A percentile compares a stretch with the other conserved stretches of the same genome.
These are phyloP conservation scores for Leptodermis oblonga DNA, from an alignment of 257 asterid genomes.

Conservation along the genomic window DNA sequence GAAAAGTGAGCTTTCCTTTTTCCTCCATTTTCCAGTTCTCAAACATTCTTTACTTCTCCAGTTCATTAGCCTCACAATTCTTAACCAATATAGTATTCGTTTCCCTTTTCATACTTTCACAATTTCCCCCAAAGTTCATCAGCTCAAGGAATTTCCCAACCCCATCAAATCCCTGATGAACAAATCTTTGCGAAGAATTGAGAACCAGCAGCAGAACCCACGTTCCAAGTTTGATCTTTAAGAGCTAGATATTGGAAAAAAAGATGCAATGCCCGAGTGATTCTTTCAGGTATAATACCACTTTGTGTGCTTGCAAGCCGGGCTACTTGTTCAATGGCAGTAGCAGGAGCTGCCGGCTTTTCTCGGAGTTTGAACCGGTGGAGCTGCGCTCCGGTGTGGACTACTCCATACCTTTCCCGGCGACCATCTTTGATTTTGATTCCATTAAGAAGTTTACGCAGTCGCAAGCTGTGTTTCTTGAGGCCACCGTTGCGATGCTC, in stretches of 20 bases:
- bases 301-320: constrained; percentile 72
- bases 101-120: not conserved
- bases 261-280: constrained; percentile 59
- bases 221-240: not conserved
- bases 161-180: not conserved
- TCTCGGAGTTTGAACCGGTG: constrained; percentile 33
- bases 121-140: not conserved
- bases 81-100: not conserved
- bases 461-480: constrained; percentile 88
- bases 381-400: constrained; percentile 63
- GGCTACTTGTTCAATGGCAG: constrained; percentile 46
- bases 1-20: not conserved
- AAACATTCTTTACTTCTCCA: constrained; percentile 1
- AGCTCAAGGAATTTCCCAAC: not conserved
- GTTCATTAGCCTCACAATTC: not conserved
- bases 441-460: constrained; percentile 74
- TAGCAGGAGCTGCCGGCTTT: constrained; percentile 44
- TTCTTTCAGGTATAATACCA: constrained; percentile 58
- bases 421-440: constrained; percentile 61
- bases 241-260: not conserved
- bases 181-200: not conserved
- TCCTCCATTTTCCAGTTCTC: not conserved
- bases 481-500: constrained; percentile 67
- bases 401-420: constrained; percentile 54
- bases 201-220: constrained; percentile 5